Percentiles rank a stretch among this genome's conserved stretches.
These are phyloP conservation scores for Ensete glaucum DNA, from an alignment of 176 grass and related monocot genomes.

Conservation along the genomic window DNA sequence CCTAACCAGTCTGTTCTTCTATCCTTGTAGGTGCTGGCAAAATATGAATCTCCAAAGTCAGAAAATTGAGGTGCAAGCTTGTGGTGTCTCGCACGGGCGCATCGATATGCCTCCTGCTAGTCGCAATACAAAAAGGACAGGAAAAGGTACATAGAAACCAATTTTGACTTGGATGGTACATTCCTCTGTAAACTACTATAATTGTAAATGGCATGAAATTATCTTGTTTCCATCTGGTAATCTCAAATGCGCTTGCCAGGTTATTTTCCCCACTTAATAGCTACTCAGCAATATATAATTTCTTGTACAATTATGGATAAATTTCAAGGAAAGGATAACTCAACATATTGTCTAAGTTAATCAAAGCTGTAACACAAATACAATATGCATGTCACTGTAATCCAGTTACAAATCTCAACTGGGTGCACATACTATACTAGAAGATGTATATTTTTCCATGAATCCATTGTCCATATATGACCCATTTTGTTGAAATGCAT, in stretches of 20 bases:
- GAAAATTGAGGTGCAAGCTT: conserved; percentile 34
- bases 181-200: not conserved
- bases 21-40: conserved; percentile 47
- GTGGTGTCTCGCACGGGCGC: not conserved
- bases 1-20: conserved; percentile 1
- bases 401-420: too few species aligned
- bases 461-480: too few species aligned
- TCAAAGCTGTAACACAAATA: too few species aligned
- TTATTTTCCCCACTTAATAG: not conserved
- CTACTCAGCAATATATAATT: not conserved
- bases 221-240: not conserved
- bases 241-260: not conserved
- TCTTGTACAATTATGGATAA: not conserved
- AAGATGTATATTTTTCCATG: too few species aligned
- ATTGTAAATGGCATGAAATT: not conserved
- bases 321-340: not conserved
- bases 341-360: not conserved
- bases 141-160: not conserved
- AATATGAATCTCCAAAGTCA: conserved; percentile 27
- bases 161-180: not conserved
- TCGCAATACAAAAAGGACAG: not conserved
- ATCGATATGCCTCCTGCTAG: not conserved
- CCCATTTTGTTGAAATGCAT: too few species aligned
- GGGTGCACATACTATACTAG: too few species aligned
- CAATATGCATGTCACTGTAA: too few species aligned